Evolutionary conservation across 2,329 filamentous ascomycete species (phyloP), one percentile per base, ranked within the genome.

Genomic region (Alternaria brassicae): DNA sequence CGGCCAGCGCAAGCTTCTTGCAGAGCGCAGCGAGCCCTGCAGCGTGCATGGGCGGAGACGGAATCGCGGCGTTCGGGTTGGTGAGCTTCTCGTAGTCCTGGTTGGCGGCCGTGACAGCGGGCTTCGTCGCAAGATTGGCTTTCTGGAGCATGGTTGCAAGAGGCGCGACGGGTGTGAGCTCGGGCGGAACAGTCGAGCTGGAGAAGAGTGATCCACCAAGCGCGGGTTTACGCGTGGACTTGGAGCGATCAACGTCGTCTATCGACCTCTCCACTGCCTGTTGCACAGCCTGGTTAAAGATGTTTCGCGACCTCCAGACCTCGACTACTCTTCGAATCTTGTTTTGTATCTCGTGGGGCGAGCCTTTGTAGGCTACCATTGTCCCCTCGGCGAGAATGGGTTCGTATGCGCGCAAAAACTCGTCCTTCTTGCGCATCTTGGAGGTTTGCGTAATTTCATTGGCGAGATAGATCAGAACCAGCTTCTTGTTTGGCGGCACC

Each of bases 371-470:
- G 37, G 95, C 94, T n/a, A 87, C 84, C 13, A 91, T 85, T 9
- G 91, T 90, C n/a, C 93, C 94, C 77, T 99, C 95, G 19, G 92
- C 92, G 63, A 99, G 91, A 68, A 97, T 83, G 4, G 95, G 93
- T 44, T 94, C 90, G 78, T 97, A 98, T 7, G 95, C 94, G 61
- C 90, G 85, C 13, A 97, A 85, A 69, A 99, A 99, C 70, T 99
- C 95, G 53, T 93, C 89, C 79, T 96, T 97, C 63, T 91, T 89
- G 34, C 94, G 89, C 47, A 92, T 94, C 79, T 96, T 96, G 23
- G 93, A 97, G 75, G 98, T 95, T 76, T 99, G 95, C 21, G 92
- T 91, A 58, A 99, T 93, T 83, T 99, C 95, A 78, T 99, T 99
- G 64, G 93, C 93, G 56, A 99, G 89, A 77, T 99, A 99, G 64